Base-by-base conservation (phyloP, 2,329 filamentous ascomycete species). In the Elsinoe australis region DNA sequence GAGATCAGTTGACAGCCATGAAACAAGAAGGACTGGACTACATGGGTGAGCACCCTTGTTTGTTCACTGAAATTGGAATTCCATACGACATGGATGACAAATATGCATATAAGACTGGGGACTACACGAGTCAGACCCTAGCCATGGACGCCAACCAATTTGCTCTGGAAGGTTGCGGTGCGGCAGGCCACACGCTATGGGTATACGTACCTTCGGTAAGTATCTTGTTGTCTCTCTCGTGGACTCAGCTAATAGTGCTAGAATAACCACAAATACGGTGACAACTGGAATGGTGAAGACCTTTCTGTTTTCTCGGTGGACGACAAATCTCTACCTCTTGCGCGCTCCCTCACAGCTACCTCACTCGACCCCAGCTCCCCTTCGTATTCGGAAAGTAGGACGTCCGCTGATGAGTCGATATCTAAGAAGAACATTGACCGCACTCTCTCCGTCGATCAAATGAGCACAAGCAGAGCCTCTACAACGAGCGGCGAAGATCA, bases 1-100 rank as follows among this genome's bases (percentile, higher is more conserved):
- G 79, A 34, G 86, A 95, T 54, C 92, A 98, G 61, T 75, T 98
- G 28, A 79, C 79, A 4, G 83, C 83, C 0, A 84, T 98, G 46
- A 77, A 82, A 42, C 76, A 94, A 55, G 92, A 98, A 66, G 94
- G 90, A 0, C 68, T 84, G n/a, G 83, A 94, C 49, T 81, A 87
- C 51, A 87, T 88, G 72, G 92, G 92, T 15, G 80, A 85, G 17
- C 89, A 94, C 57, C 92, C 92, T 0, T 87, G 88, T 57, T 68
- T 98, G 3, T 80, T 95, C 64, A 94, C 87, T 0, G 92, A 98
- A 62, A 96, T 96, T 59, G 92, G 92, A 5, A 95, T 98, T 51
- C 92, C 92, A 0, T 98, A 95, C 62, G 92, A 98, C 62, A 96
- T 98, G 94, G 90, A 98, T 60, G 82, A 95, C 55, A 89, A 95